A percentile compares a stretch with the other conserved stretches of the same genome.
These are phyloP conservation scores for Cladosporium velox DNA, from an alignment of 2,329 filamentous ascomycete genomes.

Conservation along the genomic window DNA sequence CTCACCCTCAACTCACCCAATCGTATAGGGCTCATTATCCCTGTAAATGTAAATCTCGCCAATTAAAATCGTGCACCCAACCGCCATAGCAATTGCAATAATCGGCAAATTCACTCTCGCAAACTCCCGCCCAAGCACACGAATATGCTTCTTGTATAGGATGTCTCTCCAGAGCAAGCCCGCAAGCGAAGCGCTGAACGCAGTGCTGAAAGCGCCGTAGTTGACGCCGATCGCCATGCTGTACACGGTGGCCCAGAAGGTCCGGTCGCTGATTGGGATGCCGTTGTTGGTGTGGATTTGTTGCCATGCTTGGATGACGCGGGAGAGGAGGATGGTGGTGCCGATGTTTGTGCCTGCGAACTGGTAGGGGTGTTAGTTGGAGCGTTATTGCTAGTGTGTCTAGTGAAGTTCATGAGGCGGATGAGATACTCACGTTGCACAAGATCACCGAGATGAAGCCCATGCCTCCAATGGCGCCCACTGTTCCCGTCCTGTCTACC, in stretches of 20 bases:
- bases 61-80: slow-evolving; percentile 63
- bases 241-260: slow-evolving; percentile 74
- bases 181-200: slow-evolving; percentile 71
- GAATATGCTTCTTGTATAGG: slow-evolving; percentile 66
- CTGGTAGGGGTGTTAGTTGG: slow-evolving; percentile 43
- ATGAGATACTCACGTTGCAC: slow-evolving; percentile 63
- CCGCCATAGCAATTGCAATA: slow-evolving; percentile 67
- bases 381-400: background rate
- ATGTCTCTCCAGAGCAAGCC: slow-evolving; percentile 75
- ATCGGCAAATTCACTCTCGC: slow-evolving; percentile 70
- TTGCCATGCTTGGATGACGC: slow-evolving; percentile 70
- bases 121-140: slow-evolving; percentile 64
- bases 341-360: slow-evolving; percentile 78
- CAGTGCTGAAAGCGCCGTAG: slow-evolving; percentile 72
- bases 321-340: slow-evolving; percentile 70
- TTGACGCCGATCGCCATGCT: slow-evolving; percentile 75
- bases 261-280: slow-evolving; percentile 60
- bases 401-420: background rate
- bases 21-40: slow-evolving; percentile 41
- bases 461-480: slow-evolving; percentile 72
- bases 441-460: slow-evolving; percentile 69
- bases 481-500: slow-evolving; percentile 67
- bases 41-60: slow-evolving; percentile 65
- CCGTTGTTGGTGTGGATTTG: slow-evolving; percentile 55
- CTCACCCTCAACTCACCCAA: background rate